Percentiles rank a stretch among this genome's conserved stretches.
These are phyloP conservation scores for Wickerhamomyces bovis DNA, from an alignment of 805 yeast species.

Conservation along the genomic window DNA sequence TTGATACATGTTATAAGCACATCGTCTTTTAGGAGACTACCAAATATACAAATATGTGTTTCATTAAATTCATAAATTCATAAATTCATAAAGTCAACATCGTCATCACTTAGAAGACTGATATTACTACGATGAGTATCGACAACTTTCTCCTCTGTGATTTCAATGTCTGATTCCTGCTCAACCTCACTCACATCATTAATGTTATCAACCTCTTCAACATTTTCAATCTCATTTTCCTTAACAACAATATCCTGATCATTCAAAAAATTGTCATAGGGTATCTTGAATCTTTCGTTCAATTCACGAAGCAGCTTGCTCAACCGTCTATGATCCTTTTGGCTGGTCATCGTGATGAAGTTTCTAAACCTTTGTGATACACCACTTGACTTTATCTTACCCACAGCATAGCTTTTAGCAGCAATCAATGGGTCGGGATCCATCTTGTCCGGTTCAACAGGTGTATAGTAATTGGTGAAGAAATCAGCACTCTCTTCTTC, in stretches of 20 bases:
- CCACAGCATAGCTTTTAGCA: conserved; percentile 8
- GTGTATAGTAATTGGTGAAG: conserved; percentile 10
- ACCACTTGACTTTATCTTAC: conserved; percentile 11
- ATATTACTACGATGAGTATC: not conserved
- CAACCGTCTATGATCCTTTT: conserved; percentile 8
- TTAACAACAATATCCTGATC: not conserved
- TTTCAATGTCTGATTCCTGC: conserved; percentile 1
- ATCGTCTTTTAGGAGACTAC: no score
- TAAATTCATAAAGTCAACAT: conserved; percentile 12
- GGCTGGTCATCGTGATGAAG: conserved; percentile 5
- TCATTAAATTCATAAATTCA: conserved; percentile 6
- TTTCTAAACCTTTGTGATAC: conserved; percentile 11
- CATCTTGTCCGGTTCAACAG: conserved; percentile 1
- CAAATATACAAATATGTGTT: not conserved
- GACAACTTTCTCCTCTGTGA: not conserved
- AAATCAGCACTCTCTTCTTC: conserved; percentile 13
- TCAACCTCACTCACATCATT: not conserved
- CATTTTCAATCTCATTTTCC: not conserved
- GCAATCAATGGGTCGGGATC: conserved; percentile 10
- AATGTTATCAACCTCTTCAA: not conserved
- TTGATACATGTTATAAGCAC: no score
- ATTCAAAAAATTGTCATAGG: not conserved
- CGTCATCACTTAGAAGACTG: conserved; percentile 11
- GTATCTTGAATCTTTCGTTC: not conserved
- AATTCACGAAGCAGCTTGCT: conserved; percentile 3